Base-by-base conservation (phyloP, 139 green algal species). In the Micromonas pusilla region DNA sequence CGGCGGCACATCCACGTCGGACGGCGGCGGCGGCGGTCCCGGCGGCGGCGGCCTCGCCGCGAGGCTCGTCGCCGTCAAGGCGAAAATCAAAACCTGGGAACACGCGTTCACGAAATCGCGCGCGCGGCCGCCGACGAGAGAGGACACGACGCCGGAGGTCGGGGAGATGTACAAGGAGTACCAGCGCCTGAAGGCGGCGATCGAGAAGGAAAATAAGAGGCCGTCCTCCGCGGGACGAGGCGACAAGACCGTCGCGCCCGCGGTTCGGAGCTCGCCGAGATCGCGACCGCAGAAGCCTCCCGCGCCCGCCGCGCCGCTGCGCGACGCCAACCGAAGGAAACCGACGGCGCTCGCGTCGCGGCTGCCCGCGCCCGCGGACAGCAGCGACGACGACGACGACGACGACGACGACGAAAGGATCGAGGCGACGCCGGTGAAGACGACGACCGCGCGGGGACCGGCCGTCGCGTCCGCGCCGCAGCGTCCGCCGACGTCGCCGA, bases 391-490 rank as follows among this genome's bases (percentile, higher is more conserved):
- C 13, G 36, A 66, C 23, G 37, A 26, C 13, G 67, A 62, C 36
- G 67, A 74, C 2, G 67, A 72, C 6, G 66, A 73, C 2, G 66
- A 63, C 16, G 68, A 75, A 26, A 36, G 20, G 37, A 62, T 75
- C 37, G 68, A 75, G 26, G 68, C 68, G 37, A 75, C 68, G 68
- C 68, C 68, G 1, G 20, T 62, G 26, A 75, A 62, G 37, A 39
- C 26, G 65, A 16, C 60, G 13, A 23, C 25, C 25, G 32, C 60
- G 60, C 9, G 9, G 4, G n/a, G n/a, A n/a, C n/a, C n/a, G n/a
- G n/a, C n/a, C n/a, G n/a, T n/a, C n/a, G n/a, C n/a, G n/a, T n/a
- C n/a, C n/a, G n/a, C n/a, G n/a, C n/a, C n/a, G n/a, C n/a, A n/a
- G n/a, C n/a, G n/a, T n/a, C n/a, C n/a, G n/a, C n/a, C n/a, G n/a